Base-by-base conservation (phyloP, 2,329 filamentous ascomycete species). In the Ophiostoma perfectum region DNA sequence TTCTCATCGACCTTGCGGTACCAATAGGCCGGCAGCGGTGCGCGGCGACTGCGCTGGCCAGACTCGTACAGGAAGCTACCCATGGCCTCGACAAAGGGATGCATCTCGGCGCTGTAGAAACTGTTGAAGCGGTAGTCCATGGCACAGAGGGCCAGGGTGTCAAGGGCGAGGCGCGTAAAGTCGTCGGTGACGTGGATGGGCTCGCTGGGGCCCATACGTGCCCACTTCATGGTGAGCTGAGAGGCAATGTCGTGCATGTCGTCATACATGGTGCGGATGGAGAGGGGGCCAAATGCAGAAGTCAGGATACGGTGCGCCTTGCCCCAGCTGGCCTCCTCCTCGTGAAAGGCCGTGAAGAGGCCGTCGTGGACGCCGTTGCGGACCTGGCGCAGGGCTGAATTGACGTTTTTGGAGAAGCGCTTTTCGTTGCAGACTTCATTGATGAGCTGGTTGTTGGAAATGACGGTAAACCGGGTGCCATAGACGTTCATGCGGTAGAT, bases 31-130 rank as follows among this genome's bases (percentile, higher is more conserved):
- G 81, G 77, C 65, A 85, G 77, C 1, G 76, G 75, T 2, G 82
- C 83, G 16, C 83, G 81, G 69, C 77, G 78, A 11, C 81, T 76
- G 44, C 86, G 81, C 8, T 77, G 78, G 44, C 83, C 84, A 5
- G 82, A 84, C 70, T 88, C 86, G 12, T 76, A 73, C 1, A 93
- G 78, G 67, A 90, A 84, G n/a, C 81, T 81, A 1, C 81, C 81
- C 89, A 92, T 91, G 45, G 88, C 84, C 62, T 81, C 76, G 52
- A 92, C 81, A 72, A 93, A 92, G 0, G 89, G 89, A 72, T 93
- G 90, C 75, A 89, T 79, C 8, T 86, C 81, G 14, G 90, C 84
- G 14, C 78, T 78, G 72, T 88, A 88, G 75, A 87, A 88, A 0
- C 81, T 83, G 74, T 88, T 88, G 79, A 89, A 88, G 2, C 86